phyloP scores from a whole-genome alignment of 2,329 filamentous ascomycete species.

The Hortaea werneckii region DNA sequence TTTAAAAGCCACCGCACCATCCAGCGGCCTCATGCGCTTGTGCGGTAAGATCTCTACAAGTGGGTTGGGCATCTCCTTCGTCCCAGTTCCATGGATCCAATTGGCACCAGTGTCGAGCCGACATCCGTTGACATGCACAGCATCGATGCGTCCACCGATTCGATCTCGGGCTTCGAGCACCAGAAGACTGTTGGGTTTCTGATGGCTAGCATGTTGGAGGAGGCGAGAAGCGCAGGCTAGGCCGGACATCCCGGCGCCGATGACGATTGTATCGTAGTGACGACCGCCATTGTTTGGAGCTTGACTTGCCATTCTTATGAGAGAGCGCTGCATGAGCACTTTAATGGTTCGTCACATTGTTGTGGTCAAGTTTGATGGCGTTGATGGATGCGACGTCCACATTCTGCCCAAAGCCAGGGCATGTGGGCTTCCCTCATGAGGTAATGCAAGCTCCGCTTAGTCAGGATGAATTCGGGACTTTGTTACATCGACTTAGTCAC shows the following conservation, averaged over 20 bases:
- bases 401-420: no score
- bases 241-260: conserved; percentile 18
- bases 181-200: conserved; percentile 6
- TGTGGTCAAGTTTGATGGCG: no score
- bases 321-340: background rate
- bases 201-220: conserved; percentile 6
- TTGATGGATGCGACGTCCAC: no score
- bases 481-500: background rate
- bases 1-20: conserved; percentile 10
- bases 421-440: no score
- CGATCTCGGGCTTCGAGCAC: conserved; percentile 16
- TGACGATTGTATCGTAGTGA: conserved; percentile 9
- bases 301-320: background rate
- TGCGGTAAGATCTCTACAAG: conserved; percentile 15
- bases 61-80: conserved; percentile 13
- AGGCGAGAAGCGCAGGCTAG: conserved; percentile 14
- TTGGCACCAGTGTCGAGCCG: conserved; percentile 18
- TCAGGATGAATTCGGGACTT: background rate
- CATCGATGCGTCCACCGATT: conserved; percentile 16
- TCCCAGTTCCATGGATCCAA: conserved; percentile 19
- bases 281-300: background rate
- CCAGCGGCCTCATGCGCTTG: conserved; percentile 9
- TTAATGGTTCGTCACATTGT: no score
- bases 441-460: no score
- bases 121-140: conserved; percentile 12